Conservation (phyloP, 2,329 filamentous ascomycete species). For the Nemania sp. region DNA sequence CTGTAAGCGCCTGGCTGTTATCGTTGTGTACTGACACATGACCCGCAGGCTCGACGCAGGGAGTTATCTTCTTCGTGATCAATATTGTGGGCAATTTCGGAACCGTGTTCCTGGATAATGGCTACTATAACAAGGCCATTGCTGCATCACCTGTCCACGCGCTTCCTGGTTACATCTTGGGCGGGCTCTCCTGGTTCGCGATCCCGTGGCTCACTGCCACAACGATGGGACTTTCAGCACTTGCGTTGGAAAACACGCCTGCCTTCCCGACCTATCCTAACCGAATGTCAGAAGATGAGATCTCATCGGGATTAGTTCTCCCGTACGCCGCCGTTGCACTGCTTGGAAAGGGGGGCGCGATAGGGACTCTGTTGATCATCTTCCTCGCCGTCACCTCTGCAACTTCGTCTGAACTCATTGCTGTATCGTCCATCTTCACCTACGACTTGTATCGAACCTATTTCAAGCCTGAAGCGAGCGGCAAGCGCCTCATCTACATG, state of each 20-base stretch:
- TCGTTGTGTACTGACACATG: slow-evolving; percentile 4
- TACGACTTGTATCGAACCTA: slow-evolving; percentile 91
- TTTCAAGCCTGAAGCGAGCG: slow-evolving; percentile 75
- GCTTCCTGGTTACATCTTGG: slow-evolving; percentile 84
- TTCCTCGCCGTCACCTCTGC: slow-evolving; percentile 92
- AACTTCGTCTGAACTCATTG: slow-evolving; percentile 81
- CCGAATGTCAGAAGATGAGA: slow-evolving; percentile 72
- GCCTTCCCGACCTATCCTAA: slow-evolving; percentile 73
- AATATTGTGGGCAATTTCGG: slow-evolving; percentile 85
- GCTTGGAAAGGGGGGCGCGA: slow-evolving; percentile 79
- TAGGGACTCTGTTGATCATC: slow-evolving; percentile 76
- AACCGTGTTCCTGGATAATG: slow-evolving; percentile 84
- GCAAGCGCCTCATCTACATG: slow-evolving; percentile 77
- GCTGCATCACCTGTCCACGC: slow-evolving; percentile 84
- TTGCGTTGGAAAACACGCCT: slow-evolving; percentile 76
- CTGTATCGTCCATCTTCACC: slow-evolving; percentile 84
- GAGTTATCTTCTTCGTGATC: slow-evolving; percentile 88
- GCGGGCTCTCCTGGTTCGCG: slow-evolving; percentile 87
- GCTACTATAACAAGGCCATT: slow-evolving; percentile 93
- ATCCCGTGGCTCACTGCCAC: slow-evolving; percentile 90
- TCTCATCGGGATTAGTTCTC: slow-evolving; percentile 80
- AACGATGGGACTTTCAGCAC: slow-evolving; percentile 80
- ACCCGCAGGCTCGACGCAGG: slow-evolving; percentile 62
- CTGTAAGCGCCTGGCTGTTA: neutral
- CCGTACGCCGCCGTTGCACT: slow-evolving; percentile 84